Percentiles rank a stretch among this genome's conserved stretches.
Evolutionary conservation across 352 stramenopile genomes (phyloP).

Genomic region (Phytophthora constricta): DNA sequence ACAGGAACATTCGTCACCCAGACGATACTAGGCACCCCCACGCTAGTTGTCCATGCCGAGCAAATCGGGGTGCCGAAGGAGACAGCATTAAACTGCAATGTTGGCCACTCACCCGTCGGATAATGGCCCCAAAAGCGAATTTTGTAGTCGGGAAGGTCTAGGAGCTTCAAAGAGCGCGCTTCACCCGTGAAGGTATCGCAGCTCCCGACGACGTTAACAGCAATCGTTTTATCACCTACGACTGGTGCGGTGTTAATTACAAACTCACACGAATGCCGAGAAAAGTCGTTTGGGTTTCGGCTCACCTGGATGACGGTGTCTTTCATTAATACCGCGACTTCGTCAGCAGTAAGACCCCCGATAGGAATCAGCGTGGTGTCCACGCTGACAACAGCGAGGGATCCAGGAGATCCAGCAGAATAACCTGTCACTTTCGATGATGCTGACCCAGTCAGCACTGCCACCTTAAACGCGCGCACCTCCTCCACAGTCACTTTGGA

Average conservation of each 20-base stretch:
- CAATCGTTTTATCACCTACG: slow-evolving; percentile 29
- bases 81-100: slow-evolving; percentile 54
- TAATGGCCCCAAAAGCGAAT: slow-evolving; percentile 75
- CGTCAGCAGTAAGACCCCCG: slow-evolving; percentile 34
- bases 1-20: slow-evolving; percentile 47
- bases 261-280: slow-evolving; percentile 70
- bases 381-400: slow-evolving; percentile 47
- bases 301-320: slow-evolving; percentile 72
- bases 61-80: slow-evolving; percentile 46
- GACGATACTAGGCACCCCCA: neutral
- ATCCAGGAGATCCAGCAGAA: neutral
- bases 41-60: slow-evolving; percentile 28
- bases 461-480: slow-evolving; percentile 66
- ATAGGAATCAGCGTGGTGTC: slow-evolving; percentile 5
- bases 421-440: slow-evolving; percentile 56
- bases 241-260: slow-evolving; percentile 25
- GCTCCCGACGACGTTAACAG: slow-evolving; percentile 32
- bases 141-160: slow-evolving; percentile 78
- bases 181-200: slow-evolving; percentile 59
- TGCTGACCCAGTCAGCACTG: slow-evolving; percentile 46
- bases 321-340: slow-evolving; percentile 39
- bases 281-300: slow-evolving; percentile 76
- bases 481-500: slow-evolving; percentile 58
- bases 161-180: slow-evolving; percentile 53
- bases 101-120: slow-evolving; percentile 76